Evolutionary conservation across 805 yeast species (phyloP).

Genomic region (Yamadazyma sp.): DNA sequence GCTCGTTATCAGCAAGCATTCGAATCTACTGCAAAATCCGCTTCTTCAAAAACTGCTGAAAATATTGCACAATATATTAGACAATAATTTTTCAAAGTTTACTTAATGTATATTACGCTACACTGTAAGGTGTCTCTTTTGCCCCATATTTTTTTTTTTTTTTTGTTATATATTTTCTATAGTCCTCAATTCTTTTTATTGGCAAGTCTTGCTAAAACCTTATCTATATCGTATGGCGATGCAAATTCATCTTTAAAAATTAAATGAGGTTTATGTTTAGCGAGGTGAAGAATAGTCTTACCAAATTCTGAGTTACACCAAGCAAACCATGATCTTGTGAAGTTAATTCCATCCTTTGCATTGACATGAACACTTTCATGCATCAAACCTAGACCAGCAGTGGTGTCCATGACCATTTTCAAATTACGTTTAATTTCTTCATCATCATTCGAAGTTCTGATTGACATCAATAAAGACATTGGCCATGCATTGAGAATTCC

Average conservation of each 20-base stretch:
- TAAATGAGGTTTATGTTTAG: constrained; percentile 68
- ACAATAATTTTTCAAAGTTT: constrained; percentile 15
- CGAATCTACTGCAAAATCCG: constrained; percentile 57
- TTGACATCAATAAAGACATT: constrained; percentile 72
- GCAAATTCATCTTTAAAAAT: constrained; percentile 50
- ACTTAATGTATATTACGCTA: constrained; percentile 8
- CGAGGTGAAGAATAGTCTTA: constrained; percentile 75
- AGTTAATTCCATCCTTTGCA: constrained; percentile 42
- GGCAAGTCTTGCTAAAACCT: constrained; percentile 10
- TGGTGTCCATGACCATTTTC: constrained; percentile 51
- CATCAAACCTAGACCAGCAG: constrained; percentile 76
- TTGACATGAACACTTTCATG: constrained; percentile 79
- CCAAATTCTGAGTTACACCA: constrained; percentile 95
- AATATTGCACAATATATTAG: constrained; percentile 66
- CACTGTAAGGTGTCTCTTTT: no score
- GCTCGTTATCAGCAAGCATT: constrained; percentile 72
- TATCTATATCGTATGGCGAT: constrained; percentile 28
- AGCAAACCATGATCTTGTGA: constrained; percentile 86
- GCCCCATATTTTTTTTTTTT: no score
- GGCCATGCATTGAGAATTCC: constrained; percentile 88
- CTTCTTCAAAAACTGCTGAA: constrained; percentile 67
- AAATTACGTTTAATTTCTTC: constrained; percentile 56
- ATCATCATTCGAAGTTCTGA: constrained; percentile 72
- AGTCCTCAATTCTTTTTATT: no score
- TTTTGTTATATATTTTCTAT: no score